Percentiles rank a stretch among this genome's conserved stretches.
Conservation (phyloP, 495 filamentous ascomycete species). For the Daldinia loculata region DNA sequence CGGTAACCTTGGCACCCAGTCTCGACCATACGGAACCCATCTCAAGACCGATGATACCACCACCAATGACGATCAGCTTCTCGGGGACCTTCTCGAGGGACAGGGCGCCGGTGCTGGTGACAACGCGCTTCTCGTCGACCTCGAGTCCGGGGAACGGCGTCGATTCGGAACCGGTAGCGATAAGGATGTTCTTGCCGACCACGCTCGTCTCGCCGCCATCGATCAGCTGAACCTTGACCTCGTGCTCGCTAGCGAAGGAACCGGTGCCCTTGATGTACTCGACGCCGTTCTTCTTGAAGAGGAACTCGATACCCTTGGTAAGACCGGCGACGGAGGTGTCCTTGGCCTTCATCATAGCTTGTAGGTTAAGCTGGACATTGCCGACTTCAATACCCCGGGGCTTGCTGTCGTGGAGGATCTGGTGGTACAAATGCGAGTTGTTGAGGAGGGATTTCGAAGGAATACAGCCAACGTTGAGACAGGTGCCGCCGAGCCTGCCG, state of each 20-base stretch:
- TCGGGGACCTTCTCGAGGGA: conserved; percentile 88
- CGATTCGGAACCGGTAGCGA: conserved; percentile 92
- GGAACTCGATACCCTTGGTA: conserved; percentile 96
- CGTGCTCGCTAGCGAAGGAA: conserved; percentile 87
- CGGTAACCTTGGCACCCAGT: conserved; percentile 91
- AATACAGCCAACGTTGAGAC: conserved; percentile 98
- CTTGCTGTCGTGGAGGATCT: conserved; percentile 96
- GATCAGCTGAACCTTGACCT: conserved; percentile 85
- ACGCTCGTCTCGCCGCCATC: conserved; percentile 89
- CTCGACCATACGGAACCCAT: conserved; percentile 99
- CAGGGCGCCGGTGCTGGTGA: conserved; percentile 96
- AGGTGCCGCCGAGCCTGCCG: conserved; percentile 92
- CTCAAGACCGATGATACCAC: conserved; percentile 98
- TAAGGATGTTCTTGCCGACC: conserved; percentile 93
- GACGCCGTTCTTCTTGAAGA: conserved; percentile 98
- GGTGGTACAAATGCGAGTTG: conserved; percentile 99
- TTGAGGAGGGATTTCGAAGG: conserved; percentile 99
- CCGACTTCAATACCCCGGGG: conserved; percentile 92
- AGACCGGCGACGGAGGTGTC: conserved; percentile 86
- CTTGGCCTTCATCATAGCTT: conserved; percentile 98
- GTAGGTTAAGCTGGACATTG: conserved; percentile 94
- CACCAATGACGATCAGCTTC: conserved; percentile 97
- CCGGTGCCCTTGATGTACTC: conserved; percentile 95
- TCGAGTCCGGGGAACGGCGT: conserved; percentile 96
- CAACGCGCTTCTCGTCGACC: conserved; percentile 95